Percentiles rank a stretch among this genome's conserved stretches.
phyloP scores from a whole-genome alignment of 2,329 filamentous ascomycete species.

The Blumeriella jaapii region DNA sequence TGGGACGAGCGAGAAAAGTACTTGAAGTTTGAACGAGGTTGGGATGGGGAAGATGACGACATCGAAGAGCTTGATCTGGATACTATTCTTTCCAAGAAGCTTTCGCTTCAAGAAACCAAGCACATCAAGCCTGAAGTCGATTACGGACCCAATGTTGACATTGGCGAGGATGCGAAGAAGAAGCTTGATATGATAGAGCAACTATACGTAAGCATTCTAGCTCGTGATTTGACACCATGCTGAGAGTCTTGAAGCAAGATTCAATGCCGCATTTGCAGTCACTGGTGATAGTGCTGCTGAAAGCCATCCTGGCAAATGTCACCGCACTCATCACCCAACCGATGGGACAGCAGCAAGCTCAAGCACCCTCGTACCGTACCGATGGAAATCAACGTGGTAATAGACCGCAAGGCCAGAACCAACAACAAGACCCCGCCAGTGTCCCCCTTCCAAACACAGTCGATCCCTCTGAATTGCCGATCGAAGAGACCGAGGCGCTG shows the following conservation, averaged over 20 bases:
- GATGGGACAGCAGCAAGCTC: slow-evolving; percentile 23
- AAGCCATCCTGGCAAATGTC: slow-evolving; percentile 77
- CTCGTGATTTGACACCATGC: slow-evolving; percentile 2
- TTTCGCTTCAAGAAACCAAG: slow-evolving; percentile 33
- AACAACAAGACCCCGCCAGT: slow-evolving; percentile 22
- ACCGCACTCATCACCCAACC: slow-evolving; percentile 65
- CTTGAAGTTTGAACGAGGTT: slow-evolving; percentile 84
- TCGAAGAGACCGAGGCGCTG: slow-evolving; percentile 72
- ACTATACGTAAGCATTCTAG: slow-evolving; percentile 61
- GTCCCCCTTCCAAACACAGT: slow-evolving; percentile 19
- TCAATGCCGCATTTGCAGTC: slow-evolving; percentile 83
- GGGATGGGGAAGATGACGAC: slow-evolving; percentile 42
- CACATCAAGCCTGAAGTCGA: slow-evolving; percentile 31
- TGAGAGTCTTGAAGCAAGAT: slow-evolving; percentile 42
- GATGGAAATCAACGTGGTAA: slow-evolving; percentile 22
- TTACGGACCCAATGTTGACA: slow-evolving; percentile 37
- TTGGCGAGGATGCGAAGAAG: slow-evolving; percentile 45
- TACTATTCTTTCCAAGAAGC: slow-evolving; percentile 31
- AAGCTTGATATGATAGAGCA: slow-evolving; percentile 64
- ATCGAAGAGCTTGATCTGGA: slow-evolving; percentile 32
- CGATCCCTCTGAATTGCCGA: slow-evolving; percentile 34
- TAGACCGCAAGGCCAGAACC: slow-evolving; percentile 17
- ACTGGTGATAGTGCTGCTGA: slow-evolving; percentile 82
- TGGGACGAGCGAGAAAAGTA: slow-evolving; percentile 92
- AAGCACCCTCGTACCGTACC: slow-evolving; percentile 19